These are phyloP conservation scores for Eucalyptus erythrocorys DNA, from an alignment of 345 rosid genomes.

Conservation along the genomic window DNA sequence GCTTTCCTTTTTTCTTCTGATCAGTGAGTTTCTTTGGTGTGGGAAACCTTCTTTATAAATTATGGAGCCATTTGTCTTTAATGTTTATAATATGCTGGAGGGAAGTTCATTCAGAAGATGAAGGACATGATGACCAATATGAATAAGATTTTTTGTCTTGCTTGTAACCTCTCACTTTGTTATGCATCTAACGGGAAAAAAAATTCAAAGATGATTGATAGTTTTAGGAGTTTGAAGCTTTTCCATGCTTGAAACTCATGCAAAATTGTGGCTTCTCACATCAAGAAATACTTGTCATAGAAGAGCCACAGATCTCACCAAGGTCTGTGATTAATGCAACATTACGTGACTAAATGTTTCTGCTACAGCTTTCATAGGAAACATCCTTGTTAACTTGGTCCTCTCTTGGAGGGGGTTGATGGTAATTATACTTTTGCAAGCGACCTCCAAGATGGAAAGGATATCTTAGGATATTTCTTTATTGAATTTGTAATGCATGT, in stretches of 20 bases:
- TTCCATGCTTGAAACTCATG: not conserved
- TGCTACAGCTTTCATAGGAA: not conserved
- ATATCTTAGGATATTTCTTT: not conserved
- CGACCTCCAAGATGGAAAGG: not conserved
- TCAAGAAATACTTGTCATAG: not conserved
- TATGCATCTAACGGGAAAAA: not conserved
- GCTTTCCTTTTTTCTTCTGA: not conserved
- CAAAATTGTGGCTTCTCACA: not conserved
- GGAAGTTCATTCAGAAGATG: not conserved
- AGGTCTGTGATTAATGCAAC: not conserved
- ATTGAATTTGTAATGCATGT: not conserved
- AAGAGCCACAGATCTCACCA: not conserved
- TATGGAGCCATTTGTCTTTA: not conserved
- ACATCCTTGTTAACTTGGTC: not conserved
- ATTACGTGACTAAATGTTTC: not conserved
- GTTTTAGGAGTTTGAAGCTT: not conserved
- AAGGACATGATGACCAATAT: not conserved
- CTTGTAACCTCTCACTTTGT: not conserved
- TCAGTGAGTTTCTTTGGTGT: not conserved
- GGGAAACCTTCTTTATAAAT: not conserved
- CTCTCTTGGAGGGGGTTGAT: not conserved
- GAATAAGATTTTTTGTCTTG: not conserved
- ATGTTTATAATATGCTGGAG: not conserved
- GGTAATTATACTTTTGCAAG: not conserved
- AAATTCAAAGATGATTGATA: not conserved